phyloP scores from a whole-genome alignment of 192 early-diverging fungal species.

The Coemansia sp. region DNA sequence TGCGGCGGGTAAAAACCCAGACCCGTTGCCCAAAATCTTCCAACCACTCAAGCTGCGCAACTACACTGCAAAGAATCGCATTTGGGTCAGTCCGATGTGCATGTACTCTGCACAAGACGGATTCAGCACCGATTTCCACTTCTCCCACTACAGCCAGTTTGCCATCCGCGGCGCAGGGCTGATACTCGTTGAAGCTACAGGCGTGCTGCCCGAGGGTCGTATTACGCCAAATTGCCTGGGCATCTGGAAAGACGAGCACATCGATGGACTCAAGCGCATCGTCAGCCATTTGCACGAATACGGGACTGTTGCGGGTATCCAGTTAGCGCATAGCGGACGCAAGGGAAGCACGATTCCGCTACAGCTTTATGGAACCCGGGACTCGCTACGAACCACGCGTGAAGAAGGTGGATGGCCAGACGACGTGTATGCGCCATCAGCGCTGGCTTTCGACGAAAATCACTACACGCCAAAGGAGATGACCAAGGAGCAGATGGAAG shows the following conservation, averaged over 20 bases:
- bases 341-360: constrained; percentile 59
- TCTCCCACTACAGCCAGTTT: constrained; percentile 63
- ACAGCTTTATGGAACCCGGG: constrained; percentile 12
- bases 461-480: constrained; percentile 53
- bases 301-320: constrained; percentile 64
- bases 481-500: constrained; percentile 65
- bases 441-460: constrained; percentile 48
- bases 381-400: constrained; percentile 10
- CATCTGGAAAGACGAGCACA: constrained; percentile 81
- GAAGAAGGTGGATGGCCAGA: constrained; percentile 71
- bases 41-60: constrained; percentile 66
- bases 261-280: constrained; percentile 48
- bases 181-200: constrained; percentile 78
- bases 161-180: constrained; percentile 80
- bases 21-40: constrained; percentile 58
- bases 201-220: constrained; percentile 72
- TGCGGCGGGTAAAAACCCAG: constrained; percentile 9
- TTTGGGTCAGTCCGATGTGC: constrained; percentile 85
- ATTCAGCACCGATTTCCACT: constrained; percentile 64
- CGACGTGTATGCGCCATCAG: constrained; percentile 66
- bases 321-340: constrained; percentile 81
- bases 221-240: constrained; percentile 79
- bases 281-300: constrained; percentile 63
- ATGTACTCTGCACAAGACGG: constrained; percentile 72
- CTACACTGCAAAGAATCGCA: constrained; percentile 72